phyloP scores from a whole-genome alignment of 345 rosid genomes.

The Murraya paniculata region DNA sequence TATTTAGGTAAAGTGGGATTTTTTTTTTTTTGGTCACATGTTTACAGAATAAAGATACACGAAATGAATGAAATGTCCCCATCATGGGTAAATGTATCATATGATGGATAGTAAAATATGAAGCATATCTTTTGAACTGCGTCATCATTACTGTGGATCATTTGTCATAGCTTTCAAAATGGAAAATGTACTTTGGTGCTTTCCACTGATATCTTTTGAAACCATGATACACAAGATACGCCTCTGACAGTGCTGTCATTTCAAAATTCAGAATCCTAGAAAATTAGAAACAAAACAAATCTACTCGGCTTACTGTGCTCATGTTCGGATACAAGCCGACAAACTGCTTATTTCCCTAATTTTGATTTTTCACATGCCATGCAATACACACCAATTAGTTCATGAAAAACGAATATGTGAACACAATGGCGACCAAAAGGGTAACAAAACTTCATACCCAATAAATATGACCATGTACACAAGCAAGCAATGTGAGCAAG shows the following conservation, averaged over 20 bases:
- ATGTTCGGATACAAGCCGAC: slow-evolving; percentile 21
- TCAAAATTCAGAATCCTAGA: not conserved
- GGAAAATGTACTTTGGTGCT: not conserved
- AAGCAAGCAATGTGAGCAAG: no score
- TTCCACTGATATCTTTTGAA: not conserved
- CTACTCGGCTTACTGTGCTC: not conserved
- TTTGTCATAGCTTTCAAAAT: slow-evolving; percentile 1
- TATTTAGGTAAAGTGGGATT: no score
- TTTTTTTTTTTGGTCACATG: no score
- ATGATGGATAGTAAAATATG: no score
- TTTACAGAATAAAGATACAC: no score
- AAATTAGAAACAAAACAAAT: slow-evolving; percentile 6
- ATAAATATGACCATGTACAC: no score
- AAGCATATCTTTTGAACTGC: no score
- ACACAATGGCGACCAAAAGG: no score
- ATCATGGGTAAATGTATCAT: no score
- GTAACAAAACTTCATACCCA: no score
- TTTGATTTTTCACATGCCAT: not conserved
- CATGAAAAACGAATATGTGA: no score
- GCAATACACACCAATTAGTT: not conserved
- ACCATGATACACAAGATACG: not conserved
- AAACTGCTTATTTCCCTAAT: not conserved
- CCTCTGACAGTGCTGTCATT: slow-evolving; percentile 19
- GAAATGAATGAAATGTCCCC: no score
- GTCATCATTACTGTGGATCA: not conserved